Conservation (phyloP, 208 protist genomes). For the Wallacemonas sp. region DNA sequence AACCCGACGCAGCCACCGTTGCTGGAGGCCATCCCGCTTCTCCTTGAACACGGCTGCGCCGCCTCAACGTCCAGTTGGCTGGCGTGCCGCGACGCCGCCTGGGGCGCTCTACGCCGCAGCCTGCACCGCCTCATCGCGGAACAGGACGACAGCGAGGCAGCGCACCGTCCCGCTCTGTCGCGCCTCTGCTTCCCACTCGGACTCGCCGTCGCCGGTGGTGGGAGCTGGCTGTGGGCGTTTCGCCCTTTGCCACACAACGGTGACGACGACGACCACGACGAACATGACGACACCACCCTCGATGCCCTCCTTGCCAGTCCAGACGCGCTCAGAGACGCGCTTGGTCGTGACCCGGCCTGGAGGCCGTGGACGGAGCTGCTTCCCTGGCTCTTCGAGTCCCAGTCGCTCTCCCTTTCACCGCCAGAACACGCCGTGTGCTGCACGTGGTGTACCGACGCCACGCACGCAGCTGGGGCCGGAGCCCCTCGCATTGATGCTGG, state of each 20-base stretch:
- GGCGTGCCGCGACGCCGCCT: background rate
- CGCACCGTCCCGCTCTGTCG: no score
- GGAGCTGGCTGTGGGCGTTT: slow-evolving; percentile 5
- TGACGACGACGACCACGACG: background rate
- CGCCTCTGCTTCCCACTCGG: background rate
- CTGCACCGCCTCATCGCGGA: background rate
- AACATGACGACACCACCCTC: background rate
- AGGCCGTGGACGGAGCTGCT: no score
- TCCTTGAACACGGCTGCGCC: background rate
- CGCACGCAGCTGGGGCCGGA: no score
- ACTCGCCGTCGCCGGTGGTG: slow-evolving; percentile 1
- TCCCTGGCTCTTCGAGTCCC: no score
- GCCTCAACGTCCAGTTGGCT: background rate
- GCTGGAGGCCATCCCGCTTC: background rate
- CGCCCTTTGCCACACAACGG: background rate
- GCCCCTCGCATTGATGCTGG: background rate
- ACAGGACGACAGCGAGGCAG: no score
- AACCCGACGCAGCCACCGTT: background rate
- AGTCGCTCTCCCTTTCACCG: no score
- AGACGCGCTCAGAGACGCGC: no score
- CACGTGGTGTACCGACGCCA: background rate
- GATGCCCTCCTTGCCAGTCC: no score
- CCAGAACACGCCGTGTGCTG: background rate
- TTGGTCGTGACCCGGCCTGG: no score
- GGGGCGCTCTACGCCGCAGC: background rate